Base-by-base conservation (phyloP, 2,329 filamentous ascomycete species). In the Colletotrichum caudatum region DNA sequence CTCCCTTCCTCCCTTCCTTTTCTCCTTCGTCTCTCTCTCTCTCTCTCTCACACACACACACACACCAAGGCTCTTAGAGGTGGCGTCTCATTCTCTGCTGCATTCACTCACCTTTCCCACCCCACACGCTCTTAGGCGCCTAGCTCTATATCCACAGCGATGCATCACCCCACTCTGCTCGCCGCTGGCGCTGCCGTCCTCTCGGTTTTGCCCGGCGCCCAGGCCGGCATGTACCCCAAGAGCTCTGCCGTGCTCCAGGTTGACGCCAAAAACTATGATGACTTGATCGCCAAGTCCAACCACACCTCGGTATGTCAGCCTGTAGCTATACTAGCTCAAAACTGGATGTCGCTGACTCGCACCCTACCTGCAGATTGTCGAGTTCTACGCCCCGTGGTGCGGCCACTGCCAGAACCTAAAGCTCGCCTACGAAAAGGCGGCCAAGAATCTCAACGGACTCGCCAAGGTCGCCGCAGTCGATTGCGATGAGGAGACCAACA, bases 361-460 rank as follows among this genome's bases (percentile, higher is more conserved):
- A 60, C 68, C 69, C 60, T 48, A 20, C 9, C 26, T 53, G 51
- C 44, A 91, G 87, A 87, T 90, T 57, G 83, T 90, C 80, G 94
- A 95, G 83, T 98, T 98, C 87, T 98, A 97, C 79, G 95, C 95
- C 11, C 95, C 95, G 33, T 98, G 95, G 95, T 98, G 96, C 78
- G 96, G 95, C 53, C 96, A 98, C 84, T 99, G 96, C 85, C 89
- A 97, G 83, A 98, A 93, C 83, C 92, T 99, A 78, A 95, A 98
- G 84, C 95, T 95, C 3, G 93, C 94, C 56, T 99, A 96, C 83
- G 95, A 98, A 82, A 97, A 97, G 82, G 95, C 92, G 2, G 96
- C 96, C 76, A 93, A 92, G 78, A 94, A 91, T 77, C 91, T 99
- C 70, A 89, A 92, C n/a, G 96, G 96, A 18, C 88, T 98, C 18